Conservation (phyloP, 225 moss, liverwort and hornwort genomes). For the Anthoceros angustus region DNA sequence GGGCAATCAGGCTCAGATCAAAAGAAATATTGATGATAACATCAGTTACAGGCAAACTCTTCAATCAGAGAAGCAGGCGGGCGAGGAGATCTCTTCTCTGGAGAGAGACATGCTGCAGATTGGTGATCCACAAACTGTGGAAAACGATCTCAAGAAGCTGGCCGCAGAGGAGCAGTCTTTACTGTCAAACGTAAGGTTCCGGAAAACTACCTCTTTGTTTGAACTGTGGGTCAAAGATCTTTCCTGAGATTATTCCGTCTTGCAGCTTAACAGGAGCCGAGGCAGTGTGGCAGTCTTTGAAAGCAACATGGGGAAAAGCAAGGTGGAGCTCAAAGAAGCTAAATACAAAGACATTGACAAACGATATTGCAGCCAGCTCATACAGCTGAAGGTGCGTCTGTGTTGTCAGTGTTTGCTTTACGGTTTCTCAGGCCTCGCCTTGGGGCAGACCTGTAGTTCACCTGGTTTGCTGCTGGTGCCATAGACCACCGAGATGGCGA, state of each 20-base stretch:
- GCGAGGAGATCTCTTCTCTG: constrained; percentile 28
- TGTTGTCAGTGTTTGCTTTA: background rate
- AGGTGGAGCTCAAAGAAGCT: constrained; percentile 59
- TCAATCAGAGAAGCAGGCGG: constrained; percentile 27
- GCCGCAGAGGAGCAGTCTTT: constrained; percentile 39
- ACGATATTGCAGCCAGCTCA: constrained; percentile 69
- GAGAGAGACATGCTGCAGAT: constrained; percentile 49
- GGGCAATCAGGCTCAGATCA: constrained; percentile 30
- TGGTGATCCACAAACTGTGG: constrained; percentile 37
- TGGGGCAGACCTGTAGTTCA: background rate
- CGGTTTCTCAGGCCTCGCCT: background rate
- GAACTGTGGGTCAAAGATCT: background rate
- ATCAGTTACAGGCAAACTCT: constrained; percentile 55
- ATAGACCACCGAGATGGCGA: constrained; percentile 99
- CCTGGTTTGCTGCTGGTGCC: constrained; percentile 5
- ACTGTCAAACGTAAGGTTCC: constrained; percentile 46
- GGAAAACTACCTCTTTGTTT: background rate
- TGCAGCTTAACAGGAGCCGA: constrained; percentile 77
- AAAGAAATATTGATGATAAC: constrained; percentile 87
- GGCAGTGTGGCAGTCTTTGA: constrained; percentile 87
- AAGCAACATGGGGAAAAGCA: constrained; percentile 69
- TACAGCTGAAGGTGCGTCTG: constrained; percentile 67
- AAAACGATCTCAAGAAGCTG: constrained; percentile 49
- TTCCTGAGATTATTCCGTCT: constrained; percentile 6
- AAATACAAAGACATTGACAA: constrained; percentile 94